phyloP scores from a whole-genome alignment of 306 rosid genomes.

The Sindora glabra region DNA sequence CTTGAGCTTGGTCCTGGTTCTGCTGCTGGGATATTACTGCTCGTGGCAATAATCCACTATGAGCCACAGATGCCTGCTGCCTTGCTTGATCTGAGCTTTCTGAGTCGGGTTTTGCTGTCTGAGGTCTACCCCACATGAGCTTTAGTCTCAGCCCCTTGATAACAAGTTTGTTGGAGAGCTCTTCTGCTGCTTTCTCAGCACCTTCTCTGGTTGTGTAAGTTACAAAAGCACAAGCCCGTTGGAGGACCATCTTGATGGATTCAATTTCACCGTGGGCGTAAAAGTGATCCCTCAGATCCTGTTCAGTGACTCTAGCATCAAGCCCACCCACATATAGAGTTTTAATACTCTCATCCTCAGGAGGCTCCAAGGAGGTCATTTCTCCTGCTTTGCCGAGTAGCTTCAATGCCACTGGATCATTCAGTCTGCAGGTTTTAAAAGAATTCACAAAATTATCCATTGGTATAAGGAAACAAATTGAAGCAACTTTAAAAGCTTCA shows the following conservation, averaged over 20 bases:
- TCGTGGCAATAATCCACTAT: slow-evolving; percentile 82
- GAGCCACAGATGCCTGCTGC: slow-evolving; percentile 79
- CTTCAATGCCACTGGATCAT: slow-evolving; percentile 47
- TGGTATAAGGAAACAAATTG: too few relatives aligned
- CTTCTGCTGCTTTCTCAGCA: slow-evolving; percentile 54
- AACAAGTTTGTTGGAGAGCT: slow-evolving; percentile 47
- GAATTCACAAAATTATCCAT: too few relatives aligned
- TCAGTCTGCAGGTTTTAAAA: slow-evolving; percentile 24
- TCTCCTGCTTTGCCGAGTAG: slow-evolving; percentile 58
- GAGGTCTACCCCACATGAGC: slow-evolving; percentile 83
- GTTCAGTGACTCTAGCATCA: slow-evolving; percentile 44
- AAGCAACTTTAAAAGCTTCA: too few relatives aligned
- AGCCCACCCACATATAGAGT: slow-evolving; percentile 52
- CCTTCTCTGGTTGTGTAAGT: slow-evolving; percentile 53
- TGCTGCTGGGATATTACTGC: slow-evolving; percentile 94
- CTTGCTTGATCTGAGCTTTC: slow-evolving; percentile 74
- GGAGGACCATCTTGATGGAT: slow-evolving; percentile 45
- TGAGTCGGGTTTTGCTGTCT: slow-evolving; percentile 57
- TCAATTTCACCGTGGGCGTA: slow-evolving; percentile 56
- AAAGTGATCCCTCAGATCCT: slow-evolving; percentile 48
- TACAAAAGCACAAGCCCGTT: slow-evolving; percentile 53
- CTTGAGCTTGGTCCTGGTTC: slow-evolving; percentile 59
- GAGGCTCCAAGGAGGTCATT: slow-evolving; percentile 49
- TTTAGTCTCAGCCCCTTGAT: slow-evolving; percentile 54
- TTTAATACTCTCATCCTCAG: slow-evolving; percentile 48